Evolutionary conservation across 2,329 filamentous ascomycete genomes (phyloP).

Genomic region (Botrytis medusae): DNA sequence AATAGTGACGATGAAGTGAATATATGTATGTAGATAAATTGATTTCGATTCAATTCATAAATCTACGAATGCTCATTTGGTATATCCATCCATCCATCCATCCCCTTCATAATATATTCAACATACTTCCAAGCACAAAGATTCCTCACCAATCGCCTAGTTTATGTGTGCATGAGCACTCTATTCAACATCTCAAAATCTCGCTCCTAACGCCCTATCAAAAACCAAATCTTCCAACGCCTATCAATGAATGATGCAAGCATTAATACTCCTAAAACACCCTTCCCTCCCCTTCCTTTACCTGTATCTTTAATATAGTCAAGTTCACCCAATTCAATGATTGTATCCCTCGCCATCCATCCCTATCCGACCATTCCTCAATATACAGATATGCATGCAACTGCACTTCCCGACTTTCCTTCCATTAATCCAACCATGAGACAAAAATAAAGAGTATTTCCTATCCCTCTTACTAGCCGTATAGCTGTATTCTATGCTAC

Average conservation of each 20-base stretch:
- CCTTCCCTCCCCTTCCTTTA: neutral
- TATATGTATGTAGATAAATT: neutral
- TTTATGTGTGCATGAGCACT: neutral
- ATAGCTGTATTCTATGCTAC: constrained; percentile 4
- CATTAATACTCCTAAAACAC: constrained; percentile 1
- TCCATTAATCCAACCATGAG: constrained; percentile 20
- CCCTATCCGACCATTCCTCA: neutral
- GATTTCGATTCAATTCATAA: neutral
- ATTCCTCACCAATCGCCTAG: neutral
- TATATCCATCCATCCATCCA: neutral
- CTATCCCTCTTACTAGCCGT: neutral
- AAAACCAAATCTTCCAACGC: constrained; percentile 1
- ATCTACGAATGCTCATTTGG: neutral
- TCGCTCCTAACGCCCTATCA: neutral
- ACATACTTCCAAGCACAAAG: neutral
- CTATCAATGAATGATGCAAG: neutral
- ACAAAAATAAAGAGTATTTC: constrained; percentile 1
- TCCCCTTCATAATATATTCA: neutral
- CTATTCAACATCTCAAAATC: neutral
- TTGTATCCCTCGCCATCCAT: constrained; percentile 8
- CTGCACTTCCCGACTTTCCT: neutral
- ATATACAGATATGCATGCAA: constrained; percentile 13
- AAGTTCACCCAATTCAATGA: constrained; percentile 7
- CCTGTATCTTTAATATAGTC: neutral
- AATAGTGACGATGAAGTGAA: no score